Conservation (phyloP, 2,329 filamentous ascomycete species). For the Talaromyces sp. region DNA sequence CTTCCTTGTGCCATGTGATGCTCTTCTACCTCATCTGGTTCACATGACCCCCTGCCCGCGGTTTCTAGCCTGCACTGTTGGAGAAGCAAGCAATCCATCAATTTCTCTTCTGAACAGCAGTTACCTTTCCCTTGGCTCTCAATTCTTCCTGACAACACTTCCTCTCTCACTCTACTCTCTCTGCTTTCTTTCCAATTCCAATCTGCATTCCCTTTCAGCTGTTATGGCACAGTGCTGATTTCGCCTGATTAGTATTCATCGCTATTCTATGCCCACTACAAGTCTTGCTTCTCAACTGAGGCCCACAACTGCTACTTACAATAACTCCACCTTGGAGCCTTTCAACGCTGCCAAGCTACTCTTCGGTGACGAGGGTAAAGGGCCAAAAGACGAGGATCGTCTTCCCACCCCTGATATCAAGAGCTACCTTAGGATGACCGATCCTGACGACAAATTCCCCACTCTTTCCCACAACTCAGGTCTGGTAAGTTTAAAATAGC, state of each 20-base stretch:
- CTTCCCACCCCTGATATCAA: conserved; percentile 62
- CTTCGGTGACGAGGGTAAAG: conserved; percentile 72
- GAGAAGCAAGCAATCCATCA: neutral
- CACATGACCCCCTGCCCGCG: neutral
- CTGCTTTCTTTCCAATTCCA: neutral
- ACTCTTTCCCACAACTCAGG: conserved; percentile 52
- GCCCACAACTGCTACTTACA: conserved; percentile 25
- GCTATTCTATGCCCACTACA: conserved; percentile 88
- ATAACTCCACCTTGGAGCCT: conserved; percentile 61
- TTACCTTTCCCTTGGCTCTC: neutral
- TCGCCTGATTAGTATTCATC: conserved; percentile 61
- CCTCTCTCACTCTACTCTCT: neutral
- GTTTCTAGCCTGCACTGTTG: neutral
- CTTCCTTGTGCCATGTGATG: neutral
- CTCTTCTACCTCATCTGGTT: neutral
- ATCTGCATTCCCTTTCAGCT: neutral
- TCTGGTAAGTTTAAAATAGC: conserved; percentile 43
- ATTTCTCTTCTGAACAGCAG: neutral
- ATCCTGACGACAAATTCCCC: conserved; percentile 79
- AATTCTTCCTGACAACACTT: neutral
- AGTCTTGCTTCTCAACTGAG: conserved; percentile 29
- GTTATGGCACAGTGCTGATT: neutral
- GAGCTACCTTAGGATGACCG: conserved; percentile 66
- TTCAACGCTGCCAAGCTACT: conserved; percentile 83
- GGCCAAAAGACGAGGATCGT: conserved; percentile 43